Conservation (phyloP, 176 grass and related monocot genomes). For the Avena insularis region DNA sequence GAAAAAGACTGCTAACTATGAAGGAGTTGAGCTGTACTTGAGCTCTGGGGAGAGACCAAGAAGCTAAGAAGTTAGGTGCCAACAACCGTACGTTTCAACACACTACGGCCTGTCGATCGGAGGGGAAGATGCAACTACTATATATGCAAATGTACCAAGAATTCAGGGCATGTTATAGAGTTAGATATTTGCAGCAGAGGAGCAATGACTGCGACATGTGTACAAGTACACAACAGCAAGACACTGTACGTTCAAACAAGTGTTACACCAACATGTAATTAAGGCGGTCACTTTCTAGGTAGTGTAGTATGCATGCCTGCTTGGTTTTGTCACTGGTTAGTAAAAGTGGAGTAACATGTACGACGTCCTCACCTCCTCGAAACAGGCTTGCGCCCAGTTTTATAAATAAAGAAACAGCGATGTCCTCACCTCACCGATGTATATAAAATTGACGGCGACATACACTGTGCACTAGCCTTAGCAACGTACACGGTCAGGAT, state of each 20-base stretch:
- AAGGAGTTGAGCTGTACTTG: background rate
- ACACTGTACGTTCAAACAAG: background rate
- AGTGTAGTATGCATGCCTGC: background rate
- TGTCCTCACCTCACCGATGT: background rate
- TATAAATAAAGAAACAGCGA: no score
- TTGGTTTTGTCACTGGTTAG: background rate
- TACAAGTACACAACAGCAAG: background rate
- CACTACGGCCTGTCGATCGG: background rate
- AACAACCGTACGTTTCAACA: background rate
- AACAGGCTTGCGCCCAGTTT: no score
- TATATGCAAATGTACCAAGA: background rate
- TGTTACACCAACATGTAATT: background rate
- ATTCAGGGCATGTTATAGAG: background rate
- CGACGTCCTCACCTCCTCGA: background rate
- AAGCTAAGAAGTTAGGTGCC: background rate
- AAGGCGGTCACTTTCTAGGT: background rate
- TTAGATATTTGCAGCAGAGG: background rate
- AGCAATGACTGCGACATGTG: background rate
- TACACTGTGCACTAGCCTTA: no score
- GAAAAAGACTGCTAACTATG: background rate
- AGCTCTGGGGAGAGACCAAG: background rate
- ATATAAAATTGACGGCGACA: background rate
- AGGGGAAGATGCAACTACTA: background rate
- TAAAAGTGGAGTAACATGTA: background rate
- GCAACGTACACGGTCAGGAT: no score